Evolutionary conservation across 2,329 filamentous ascomycete species (phyloP).

Genomic region (Mycogone perniciosa): DNA sequence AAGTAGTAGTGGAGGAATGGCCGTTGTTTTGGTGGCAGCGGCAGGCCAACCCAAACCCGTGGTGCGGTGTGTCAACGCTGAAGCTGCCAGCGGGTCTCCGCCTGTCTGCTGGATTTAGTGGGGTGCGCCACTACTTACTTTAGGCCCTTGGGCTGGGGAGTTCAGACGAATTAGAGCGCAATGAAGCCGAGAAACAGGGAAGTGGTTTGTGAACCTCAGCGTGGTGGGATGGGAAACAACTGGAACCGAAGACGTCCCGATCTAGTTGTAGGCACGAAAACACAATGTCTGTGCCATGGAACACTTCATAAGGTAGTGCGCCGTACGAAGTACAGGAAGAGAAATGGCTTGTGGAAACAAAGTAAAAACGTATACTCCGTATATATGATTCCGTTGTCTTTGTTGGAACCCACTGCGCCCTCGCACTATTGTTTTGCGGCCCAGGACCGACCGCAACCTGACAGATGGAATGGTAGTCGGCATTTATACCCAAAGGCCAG

Average conservation of each 20-base stretch:
- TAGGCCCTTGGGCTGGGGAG: neutral
- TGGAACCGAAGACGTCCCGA: no score
- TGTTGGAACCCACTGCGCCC: no score
- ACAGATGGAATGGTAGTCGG: neutral
- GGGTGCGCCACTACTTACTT: constrained; percentile 7
- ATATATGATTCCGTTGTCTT: no score
- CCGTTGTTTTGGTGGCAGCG: constrained; percentile 5
- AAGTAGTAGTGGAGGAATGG: neutral
- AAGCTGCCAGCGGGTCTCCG: no score
- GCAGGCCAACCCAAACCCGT: constrained; percentile 9
- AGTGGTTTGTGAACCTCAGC: neutral
- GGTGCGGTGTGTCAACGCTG: constrained; percentile 9
- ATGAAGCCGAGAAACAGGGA: neutral
- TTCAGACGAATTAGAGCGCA: no score
- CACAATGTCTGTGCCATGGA: no score
- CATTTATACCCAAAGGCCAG: constrained; percentile 1
- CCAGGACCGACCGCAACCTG: neutral
- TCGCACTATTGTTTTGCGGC: neutral
- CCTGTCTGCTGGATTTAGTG: neutral
- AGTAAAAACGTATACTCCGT: no score
- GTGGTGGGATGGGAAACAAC: neutral
- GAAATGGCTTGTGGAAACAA: no score
- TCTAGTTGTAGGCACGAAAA: no score
- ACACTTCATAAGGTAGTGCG: no score
- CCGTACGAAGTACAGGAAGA: no score